These are phyloP conservation scores for Mortierella alpina DNA, from an alignment of 192 early-diverging fungal species.

Conservation along the genomic window DNA sequence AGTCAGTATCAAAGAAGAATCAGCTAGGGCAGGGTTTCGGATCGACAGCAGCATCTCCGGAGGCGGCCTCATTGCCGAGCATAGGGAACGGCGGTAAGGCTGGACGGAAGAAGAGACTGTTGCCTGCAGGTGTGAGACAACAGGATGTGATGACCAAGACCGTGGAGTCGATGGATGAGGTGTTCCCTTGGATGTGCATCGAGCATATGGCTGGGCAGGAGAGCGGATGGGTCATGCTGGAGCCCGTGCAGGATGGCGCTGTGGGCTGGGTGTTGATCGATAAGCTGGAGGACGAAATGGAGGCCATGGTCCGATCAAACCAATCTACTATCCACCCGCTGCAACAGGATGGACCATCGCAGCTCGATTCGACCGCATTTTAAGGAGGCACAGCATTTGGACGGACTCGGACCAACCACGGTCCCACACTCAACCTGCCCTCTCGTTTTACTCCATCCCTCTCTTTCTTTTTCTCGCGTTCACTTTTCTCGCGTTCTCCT, in stretches of 20 bases:
- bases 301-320: not conserved
- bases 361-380: no score
- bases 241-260: conserved; percentile 44
- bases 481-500: no score
- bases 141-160: conserved; percentile 53
- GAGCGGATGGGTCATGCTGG: conserved; percentile 46
- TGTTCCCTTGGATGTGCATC: conserved; percentile 53
- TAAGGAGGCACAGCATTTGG: no score
- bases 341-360: no score
- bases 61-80: conserved; percentile 1
- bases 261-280: conserved; percentile 47
- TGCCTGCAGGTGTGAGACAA: conserved; percentile 30
- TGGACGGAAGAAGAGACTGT: conserved; percentile 20
- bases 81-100: not conserved
- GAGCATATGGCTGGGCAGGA: conserved; percentile 55
- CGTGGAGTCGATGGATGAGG: conserved; percentile 42
- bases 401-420: no score
- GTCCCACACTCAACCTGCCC: no score
- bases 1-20: conserved; percentile 1
- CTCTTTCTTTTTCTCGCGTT: no score
- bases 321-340: no score
- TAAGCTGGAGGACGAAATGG: conserved; percentile 26
- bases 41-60: not conserved
- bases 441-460: no score
- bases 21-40: not conserved